Evolutionary conservation across 2,329 filamentous ascomycete genomes (phyloP), one percentile per base, ranked within the genome.

Genomic region (Alternaria arborescens): DNA sequence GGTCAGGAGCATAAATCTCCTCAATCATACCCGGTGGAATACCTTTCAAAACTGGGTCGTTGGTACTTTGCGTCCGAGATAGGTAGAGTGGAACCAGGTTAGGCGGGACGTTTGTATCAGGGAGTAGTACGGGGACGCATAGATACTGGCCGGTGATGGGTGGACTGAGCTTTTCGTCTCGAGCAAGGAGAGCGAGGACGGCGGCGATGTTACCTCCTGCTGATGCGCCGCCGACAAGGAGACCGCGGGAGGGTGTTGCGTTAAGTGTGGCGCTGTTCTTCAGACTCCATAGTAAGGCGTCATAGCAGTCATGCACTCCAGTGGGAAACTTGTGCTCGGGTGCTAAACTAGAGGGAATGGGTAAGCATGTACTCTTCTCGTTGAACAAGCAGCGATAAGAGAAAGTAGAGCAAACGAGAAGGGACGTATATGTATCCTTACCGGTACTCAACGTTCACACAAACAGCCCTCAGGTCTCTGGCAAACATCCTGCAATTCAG

Each of bases 171-270:
- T 73, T 72, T 36, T 80, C 77, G 54, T 82, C 80, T 4, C 79
- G 77, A 5, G 81, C 77, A 0, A 81, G 64, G 53, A 84, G 80
- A 1, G 82, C 77, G 1, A 85, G 76, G 0, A 81, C 81, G 0
- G 81, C 80, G n/a, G 82, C 78, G 56, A 86, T 80, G 66, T 85
- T 85, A n/a, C 81, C 84, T 4, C 84, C 84, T 0, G 83, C 83
- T 2, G 81, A 84, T 5, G 80, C 82, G 18, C 84, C 84, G 8
- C 83, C 82, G 0, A 86, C 69, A n/a, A 85, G 76, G 62, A 86
- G 82, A 8, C 83, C 83, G 53, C 76, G 77, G 5, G 70, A 60
- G 2, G 83, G 78, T 48, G 84, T 77, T 1, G 80, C 80, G 8
- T 75, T 67, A 6, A 85, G 70, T 0, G 36, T 47, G 0, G 55